A percentile compares a stretch with the other conserved stretches of the same genome.
Conservation (phyloP, 192 early-diverging fungal genomes). For the Diversispora eburnea region DNA sequence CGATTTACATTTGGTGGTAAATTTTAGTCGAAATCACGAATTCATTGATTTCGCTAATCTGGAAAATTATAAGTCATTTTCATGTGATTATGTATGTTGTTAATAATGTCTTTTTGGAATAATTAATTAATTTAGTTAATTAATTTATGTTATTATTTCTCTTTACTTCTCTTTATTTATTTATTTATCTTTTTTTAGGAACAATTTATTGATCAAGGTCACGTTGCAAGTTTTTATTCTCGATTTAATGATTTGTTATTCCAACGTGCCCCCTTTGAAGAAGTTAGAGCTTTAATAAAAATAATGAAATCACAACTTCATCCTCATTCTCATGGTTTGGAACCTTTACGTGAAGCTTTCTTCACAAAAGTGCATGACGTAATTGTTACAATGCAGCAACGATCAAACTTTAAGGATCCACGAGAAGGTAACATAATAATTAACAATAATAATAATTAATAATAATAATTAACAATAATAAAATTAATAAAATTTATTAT, state of each 20-base stretch:
- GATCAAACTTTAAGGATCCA: constrained; percentile 51
- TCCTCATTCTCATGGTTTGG: constrained; percentile 36
- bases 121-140: too few relatives aligned
- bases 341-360: constrained; percentile 48
- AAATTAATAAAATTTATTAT: neutral
- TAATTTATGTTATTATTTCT: neutral
- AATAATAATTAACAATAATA: neutral
- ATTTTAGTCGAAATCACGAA: constrained; percentile 38
- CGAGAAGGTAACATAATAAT: constrained; percentile 30
- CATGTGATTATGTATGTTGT: constrained; percentile 39
- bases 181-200: constrained; percentile 45
- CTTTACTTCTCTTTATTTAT: constrained; percentile 38
- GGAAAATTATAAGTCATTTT: constrained; percentile 40
- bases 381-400: constrained; percentile 50
- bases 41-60: constrained; percentile 41
- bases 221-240: constrained; percentile 59
- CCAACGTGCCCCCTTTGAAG: constrained; percentile 70
- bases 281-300: constrained; percentile 53
- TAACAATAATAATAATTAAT: neutral
- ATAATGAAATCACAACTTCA: constrained; percentile 34
- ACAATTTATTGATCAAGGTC: constrained; percentile 56
- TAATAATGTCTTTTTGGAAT: too few relatives aligned
- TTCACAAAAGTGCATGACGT: constrained; percentile 50
- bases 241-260: constrained; percentile 69
- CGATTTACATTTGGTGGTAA: neutral